phyloP scores from a whole-genome alignment of 768 basidiomycete species.

The Leucocoprinus sp. region DNA sequence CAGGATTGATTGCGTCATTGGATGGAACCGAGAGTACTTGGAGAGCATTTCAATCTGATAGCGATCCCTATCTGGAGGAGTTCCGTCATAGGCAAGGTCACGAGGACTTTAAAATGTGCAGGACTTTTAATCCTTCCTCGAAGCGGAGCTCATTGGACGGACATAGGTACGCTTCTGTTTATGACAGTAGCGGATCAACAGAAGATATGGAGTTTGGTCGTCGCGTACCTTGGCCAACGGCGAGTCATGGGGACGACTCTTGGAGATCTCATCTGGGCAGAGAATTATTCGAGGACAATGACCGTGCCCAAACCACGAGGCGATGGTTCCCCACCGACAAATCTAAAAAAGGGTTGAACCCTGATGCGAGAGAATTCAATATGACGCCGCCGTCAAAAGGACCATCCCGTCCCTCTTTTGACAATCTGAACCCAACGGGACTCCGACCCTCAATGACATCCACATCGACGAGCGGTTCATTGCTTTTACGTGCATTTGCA shows the following conservation, averaged over 20 bases:
- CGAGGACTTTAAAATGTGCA: neutral
- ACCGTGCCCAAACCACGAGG: neutral
- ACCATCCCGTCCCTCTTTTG: slow-evolving; percentile 24
- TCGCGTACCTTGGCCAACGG: neutral
- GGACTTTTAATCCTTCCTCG: slow-evolving; percentile 2
- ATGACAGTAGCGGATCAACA: neutral
- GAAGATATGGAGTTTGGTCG: neutral
- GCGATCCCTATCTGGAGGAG: slow-evolving; percentile 42
- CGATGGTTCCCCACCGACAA: slow-evolving; percentile 24
- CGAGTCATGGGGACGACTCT: neutral
- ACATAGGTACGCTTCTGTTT: neutral
- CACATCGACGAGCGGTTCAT: slow-evolving; percentile 35
- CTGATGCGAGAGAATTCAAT: slow-evolving; percentile 79
- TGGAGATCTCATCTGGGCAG: neutral
- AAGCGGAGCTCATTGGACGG: slow-evolving; percentile 3
- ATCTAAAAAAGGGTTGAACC: slow-evolving; percentile 67
- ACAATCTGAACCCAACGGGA: slow-evolving; percentile 58
- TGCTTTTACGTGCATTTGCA: slow-evolving; percentile 69
- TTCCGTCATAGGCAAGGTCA: slow-evolving; percentile 28
- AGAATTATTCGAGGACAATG: neutral
- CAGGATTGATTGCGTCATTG: slow-evolving; percentile 12
- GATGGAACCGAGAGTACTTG: slow-evolving; percentile 15
- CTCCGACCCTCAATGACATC: slow-evolving; percentile 28
- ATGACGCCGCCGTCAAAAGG: slow-evolving; percentile 32
- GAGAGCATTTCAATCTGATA: slow-evolving; percentile 31